phyloP scores from a whole-genome alignment of 768 basidiomycete genomes.

The Exidia glandulosa region DNA sequence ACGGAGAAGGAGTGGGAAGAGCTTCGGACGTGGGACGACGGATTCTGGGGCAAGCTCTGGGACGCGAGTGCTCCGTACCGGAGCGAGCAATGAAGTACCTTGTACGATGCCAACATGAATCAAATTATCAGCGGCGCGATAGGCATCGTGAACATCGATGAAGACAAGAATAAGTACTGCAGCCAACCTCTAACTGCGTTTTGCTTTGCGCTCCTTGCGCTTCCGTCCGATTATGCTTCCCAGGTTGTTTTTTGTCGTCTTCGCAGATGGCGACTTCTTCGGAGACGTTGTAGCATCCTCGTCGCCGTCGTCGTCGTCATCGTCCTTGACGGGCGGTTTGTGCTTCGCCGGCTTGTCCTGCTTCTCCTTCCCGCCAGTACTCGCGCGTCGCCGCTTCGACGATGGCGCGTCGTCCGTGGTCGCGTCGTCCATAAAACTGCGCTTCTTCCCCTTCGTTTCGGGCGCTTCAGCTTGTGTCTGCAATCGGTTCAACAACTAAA shows the following conservation, averaged over 20 bases:
- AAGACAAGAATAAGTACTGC: no score
- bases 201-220: neutral
- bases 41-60: neutral
- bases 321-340: neutral
- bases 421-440: neutral
- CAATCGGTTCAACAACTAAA: neutral
- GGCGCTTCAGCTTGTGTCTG: neutral
- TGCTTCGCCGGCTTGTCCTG: neutral
- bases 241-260: neutral
- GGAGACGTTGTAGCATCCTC: no score
- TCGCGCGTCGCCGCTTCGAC: neutral
- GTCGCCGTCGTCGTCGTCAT: no score
- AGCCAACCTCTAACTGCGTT: neutral
- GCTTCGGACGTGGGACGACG: neutral
- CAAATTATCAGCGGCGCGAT: no score
- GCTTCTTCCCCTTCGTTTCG: neutral
- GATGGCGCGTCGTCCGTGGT: neutral
- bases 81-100: neutral
- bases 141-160: no score
- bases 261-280: neutral
- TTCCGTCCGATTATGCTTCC: conserved; percentile 4
- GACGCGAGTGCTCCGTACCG: neutral
- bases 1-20: neutral
- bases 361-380: neutral
- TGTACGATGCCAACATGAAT: no score